Percentiles rank a stretch among this genome's conserved stretches.
These are phyloP conservation scores for Candida sp. DNA, from an alignment of 1,139 yeast genomes.

Conservation along the genomic window DNA sequence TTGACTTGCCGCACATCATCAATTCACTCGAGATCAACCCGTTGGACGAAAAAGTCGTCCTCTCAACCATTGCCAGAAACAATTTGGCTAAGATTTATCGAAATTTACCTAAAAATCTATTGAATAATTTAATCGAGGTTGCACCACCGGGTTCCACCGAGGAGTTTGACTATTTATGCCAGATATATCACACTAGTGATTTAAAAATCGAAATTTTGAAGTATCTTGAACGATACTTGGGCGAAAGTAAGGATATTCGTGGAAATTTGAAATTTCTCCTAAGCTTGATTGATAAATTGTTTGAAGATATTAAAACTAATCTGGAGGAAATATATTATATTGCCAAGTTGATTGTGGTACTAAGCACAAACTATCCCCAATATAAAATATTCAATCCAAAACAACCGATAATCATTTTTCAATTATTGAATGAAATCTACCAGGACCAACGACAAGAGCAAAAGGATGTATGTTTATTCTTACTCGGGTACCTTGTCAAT, in stretches of 20 bases:
- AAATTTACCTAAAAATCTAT: background rate
- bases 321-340: background rate
- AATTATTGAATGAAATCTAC: background rate
- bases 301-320: background rate
- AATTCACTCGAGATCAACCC: background rate
- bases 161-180: background rate
- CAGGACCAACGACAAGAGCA: background rate
- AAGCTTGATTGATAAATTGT: background rate
- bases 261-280: background rate
- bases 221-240: conserved; percentile 1
- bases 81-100: background rate
- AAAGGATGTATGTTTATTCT: conserved; percentile 5
- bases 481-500: conserved; percentile 11
- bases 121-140: background rate
- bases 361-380: background rate
- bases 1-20: background rate
- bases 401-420: background rate
- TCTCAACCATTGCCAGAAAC: background rate
- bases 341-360: background rate
- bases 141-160: background rate
- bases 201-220: background rate
- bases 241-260: background rate
- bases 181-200: background rate
- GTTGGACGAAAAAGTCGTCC: background rate
- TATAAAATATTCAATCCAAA: background rate